Evolutionary conservation across 2,329 filamentous ascomycete genomes (phyloP).

Genomic region (Keithomyces neogunnii): DNA sequence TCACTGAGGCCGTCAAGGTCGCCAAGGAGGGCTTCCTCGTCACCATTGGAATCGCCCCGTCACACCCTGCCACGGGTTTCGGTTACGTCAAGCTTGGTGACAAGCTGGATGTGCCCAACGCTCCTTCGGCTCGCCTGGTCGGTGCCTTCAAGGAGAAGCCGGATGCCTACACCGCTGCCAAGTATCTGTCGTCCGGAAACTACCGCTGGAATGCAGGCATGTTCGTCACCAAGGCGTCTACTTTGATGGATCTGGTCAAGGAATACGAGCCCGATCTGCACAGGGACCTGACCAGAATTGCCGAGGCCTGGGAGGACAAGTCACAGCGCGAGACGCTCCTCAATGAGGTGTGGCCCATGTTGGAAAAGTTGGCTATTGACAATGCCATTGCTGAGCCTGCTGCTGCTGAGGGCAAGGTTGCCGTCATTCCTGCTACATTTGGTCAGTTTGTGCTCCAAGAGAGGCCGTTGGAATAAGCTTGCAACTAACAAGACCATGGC

Average conservation of each 20-base stretch:
- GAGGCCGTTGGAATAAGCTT: neutral
- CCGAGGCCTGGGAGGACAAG: conserved; percentile 16
- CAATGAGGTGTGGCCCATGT: conserved; percentile 15
- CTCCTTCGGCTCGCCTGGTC: conserved; percentile 15
- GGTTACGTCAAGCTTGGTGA: conserved; percentile 18
- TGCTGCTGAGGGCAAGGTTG: conserved; percentile 17
- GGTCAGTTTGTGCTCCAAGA: conserved; percentile 4
- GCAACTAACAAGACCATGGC: conserved; percentile 1
- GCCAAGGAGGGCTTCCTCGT: conserved; percentile 17
- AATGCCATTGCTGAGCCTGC: conserved; percentile 19
- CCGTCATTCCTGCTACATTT: conserved; percentile 18
- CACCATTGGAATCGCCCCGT: conserved; percentile 18
- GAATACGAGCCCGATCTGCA: conserved; percentile 16
- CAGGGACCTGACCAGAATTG: conserved; percentile 13
- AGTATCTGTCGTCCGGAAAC: conserved; percentile 17
- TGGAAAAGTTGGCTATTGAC: conserved; percentile 18
- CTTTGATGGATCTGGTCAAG: conserved; percentile 16
- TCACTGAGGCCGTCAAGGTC: conserved; percentile 17
- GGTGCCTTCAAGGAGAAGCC: conserved; percentile 19
- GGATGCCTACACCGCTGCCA: conserved; percentile 17
- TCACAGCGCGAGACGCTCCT: conserved; percentile 11
- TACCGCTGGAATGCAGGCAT: conserved; percentile 20
- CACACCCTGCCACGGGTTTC: conserved; percentile 18
- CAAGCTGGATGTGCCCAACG: conserved; percentile 10
- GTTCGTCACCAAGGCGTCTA: conserved; percentile 18